A percentile compares a stretch with the other conserved stretches of the same genome.
Conservation (phyloP, 768 basidiomycete genomes). For the Nidula microcarpa region DNA sequence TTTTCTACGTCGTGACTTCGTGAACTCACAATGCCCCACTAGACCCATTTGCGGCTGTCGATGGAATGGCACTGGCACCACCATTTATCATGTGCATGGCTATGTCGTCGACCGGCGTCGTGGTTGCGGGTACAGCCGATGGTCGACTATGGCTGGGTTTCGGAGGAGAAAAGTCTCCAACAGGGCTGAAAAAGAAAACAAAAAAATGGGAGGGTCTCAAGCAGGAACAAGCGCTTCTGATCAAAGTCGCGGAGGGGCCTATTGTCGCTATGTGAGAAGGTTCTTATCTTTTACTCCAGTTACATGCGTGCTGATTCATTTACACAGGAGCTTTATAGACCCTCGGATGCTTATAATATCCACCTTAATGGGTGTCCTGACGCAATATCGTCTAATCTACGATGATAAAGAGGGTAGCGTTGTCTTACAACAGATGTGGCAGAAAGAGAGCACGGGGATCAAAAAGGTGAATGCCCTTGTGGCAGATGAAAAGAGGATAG, state of each 20-base stretch:
- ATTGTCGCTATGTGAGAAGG: constrained; percentile 62
- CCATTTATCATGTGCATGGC: constrained; percentile 70
- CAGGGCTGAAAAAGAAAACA: constrained; percentile 42
- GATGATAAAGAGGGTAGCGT: constrained; percentile 32
- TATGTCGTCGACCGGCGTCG: constrained; percentile 51
- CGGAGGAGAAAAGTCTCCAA: constrained; percentile 53
- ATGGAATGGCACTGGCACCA: constrained; percentile 61
- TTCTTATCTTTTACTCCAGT: background rate
- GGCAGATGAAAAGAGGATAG: constrained; percentile 40
- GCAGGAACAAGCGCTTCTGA: constrained; percentile 35
- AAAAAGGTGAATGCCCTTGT: constrained; percentile 68
- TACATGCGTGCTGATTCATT: background rate
- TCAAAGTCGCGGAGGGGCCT: constrained; percentile 68
- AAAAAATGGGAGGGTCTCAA: constrained; percentile 75
- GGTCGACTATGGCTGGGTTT: constrained; percentile 69
- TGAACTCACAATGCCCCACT: background rate
- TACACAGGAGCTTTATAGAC: constrained; percentile 40
- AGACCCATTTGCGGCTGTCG: constrained; percentile 37
- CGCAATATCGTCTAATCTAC: constrained; percentile 42
- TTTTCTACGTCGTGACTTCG: background rate
- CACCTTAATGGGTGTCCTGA: constrained; percentile 59
- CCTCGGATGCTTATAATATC: constrained; percentile 46
- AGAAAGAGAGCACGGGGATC: constrained; percentile 33
- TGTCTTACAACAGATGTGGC: constrained; percentile 43
- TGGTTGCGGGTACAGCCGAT: constrained; percentile 75